These are phyloP conservation scores for Madurella mycetomatis DNA, from an alignment of 2,329 filamentous ascomycete species.

Conservation along the genomic window DNA sequence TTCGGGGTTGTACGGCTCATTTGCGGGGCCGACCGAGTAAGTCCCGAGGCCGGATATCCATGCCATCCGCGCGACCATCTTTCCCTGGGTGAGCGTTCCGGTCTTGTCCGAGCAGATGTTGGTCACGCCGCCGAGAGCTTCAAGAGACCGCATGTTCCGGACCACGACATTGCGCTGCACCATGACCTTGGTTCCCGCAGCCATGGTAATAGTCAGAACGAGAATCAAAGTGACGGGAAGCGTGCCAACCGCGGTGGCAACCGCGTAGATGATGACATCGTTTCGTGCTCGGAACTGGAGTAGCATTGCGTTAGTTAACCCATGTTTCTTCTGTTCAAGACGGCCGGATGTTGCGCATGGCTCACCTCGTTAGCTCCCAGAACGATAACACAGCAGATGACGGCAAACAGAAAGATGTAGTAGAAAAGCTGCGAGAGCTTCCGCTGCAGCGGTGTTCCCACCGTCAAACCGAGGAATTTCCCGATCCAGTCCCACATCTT, in stretches of 20 bases:
- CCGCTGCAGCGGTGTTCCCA: slow-evolving; percentile 62
- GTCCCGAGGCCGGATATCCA: no score
- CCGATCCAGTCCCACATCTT: slow-evolving; percentile 39
- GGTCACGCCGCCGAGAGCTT: slow-evolving; percentile 52
- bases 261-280: slow-evolving; percentile 61
- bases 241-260: slow-evolving; percentile 49
- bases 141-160: slow-evolving; percentile 50
- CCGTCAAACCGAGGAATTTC: slow-evolving; percentile 59
- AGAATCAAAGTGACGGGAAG: slow-evolving; percentile 61
- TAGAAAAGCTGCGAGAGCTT: slow-evolving; percentile 63
- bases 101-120: slow-evolving; percentile 54
- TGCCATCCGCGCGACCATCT: no score
- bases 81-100: slow-evolving; percentile 45
- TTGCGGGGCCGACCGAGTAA: no score
- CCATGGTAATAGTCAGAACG: slow-evolving; percentile 64
- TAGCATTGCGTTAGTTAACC: slow-evolving; percentile 32
- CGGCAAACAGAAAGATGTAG: slow-evolving; percentile 55
- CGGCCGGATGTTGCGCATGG: slow-evolving; percentile 23
- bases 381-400: slow-evolving; percentile 37
- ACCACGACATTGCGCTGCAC: slow-evolving; percentile 51
- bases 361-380: slow-evolving; percentile 38
- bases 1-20: background rate
- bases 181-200: slow-evolving; percentile 48
- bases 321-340: no score
- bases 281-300: slow-evolving; percentile 40